Evolutionary conservation across 2,329 filamentous ascomycete species (phyloP).

Genomic region (Metarhizium guizhouense): DNA sequence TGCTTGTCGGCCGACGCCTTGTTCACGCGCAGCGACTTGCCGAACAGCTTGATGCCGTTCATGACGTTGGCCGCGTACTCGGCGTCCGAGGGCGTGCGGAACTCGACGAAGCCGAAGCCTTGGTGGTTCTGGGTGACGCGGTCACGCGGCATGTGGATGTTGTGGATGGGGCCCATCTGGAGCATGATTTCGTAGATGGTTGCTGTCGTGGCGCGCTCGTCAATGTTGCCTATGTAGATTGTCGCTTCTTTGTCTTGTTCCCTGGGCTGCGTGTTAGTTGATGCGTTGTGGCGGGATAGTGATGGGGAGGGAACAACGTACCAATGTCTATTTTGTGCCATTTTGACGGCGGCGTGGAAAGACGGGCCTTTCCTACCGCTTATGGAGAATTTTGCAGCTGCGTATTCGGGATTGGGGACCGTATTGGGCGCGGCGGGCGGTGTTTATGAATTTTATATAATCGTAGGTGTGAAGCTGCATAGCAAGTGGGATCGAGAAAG

Average conservation of each 20-base stretch:
- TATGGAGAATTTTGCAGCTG: not conserved
- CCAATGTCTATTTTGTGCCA: conserved; percentile 69
- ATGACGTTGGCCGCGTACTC: conserved; percentile 95
- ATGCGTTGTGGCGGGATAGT: not conserved
- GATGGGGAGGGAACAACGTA: conserved; percentile 27
- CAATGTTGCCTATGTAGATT: conserved; percentile 96
- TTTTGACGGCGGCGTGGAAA: conserved; percentile 27
- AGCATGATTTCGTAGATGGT: conserved; percentile 97
- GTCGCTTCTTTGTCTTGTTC: conserved; percentile 98
- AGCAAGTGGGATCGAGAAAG: not conserved
- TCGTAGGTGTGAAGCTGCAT: not conserved
- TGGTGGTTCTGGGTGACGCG: conserved; percentile 95
- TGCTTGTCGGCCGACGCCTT: conserved; percentile 90
- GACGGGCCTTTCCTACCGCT: not conserved
- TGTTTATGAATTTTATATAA: no score
- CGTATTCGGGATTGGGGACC: not conserved
- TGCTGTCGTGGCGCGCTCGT: conserved; percentile 86
- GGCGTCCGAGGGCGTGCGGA: conserved; percentile 88
- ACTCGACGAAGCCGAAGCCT: conserved; percentile 98
- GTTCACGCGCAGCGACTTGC: conserved; percentile 93
- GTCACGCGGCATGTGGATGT: conserved; percentile 96
- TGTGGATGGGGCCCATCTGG: conserved; percentile 92
- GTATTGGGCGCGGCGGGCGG: not conserved
- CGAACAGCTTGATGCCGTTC: conserved; percentile 89
- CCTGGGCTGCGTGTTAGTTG: conserved; percentile 36